Evolutionary conservation across 768 basidiomycete genomes (phyloP), one percentile per base, ranked within the genome.

Genomic region (Xerocomellus chrysenteron): DNA sequence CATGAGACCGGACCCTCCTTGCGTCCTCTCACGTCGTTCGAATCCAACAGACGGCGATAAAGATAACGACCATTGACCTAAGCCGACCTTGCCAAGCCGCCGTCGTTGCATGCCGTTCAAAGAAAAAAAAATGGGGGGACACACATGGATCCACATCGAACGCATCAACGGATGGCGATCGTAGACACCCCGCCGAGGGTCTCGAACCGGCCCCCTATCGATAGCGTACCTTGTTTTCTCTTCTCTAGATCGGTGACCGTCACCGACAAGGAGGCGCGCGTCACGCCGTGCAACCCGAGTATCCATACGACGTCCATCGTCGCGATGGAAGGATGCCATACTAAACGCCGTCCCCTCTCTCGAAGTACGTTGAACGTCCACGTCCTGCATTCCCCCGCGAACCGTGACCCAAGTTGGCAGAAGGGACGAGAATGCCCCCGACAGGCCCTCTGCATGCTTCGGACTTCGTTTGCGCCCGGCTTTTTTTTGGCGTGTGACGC

Each of bases 21-120:
- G 56, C n/a, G 16, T 47, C 46, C 46, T 47, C 46, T n/a, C 47
- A 49, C 56, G 56, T 43, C 52, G 56, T 19, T 24, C 6, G 17
- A 30, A 54, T 32, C 13, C 21, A 16, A 54, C 45, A 6, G 10
- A 35, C 55, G 39, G 52, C 54, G 46, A 35, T 36, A n/a, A 9
- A 13, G 42, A n/a, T 21, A 41, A 21, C 9, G 40, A 37, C 37
- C 26, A 8, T 0, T 17, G 10, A 36, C 16, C 26, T 0, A 2
- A 37, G 37, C 41, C 48, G 26, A 47, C 26, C 33, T 41, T 41
- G 44, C 19, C 21, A 39, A 42, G 17, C 6, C 24, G 41, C n/a
- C 17, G 12, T 46, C 16, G 41, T 32, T 24, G 14, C n/a, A 43
- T 9, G 39, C 39, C 39, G n/a, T n/a, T 21, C 46, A 17, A 33